These are phyloP conservation scores for Ilex asprella DNA, from an alignment of 257 asterid genomes.

Conservation along the genomic window DNA sequence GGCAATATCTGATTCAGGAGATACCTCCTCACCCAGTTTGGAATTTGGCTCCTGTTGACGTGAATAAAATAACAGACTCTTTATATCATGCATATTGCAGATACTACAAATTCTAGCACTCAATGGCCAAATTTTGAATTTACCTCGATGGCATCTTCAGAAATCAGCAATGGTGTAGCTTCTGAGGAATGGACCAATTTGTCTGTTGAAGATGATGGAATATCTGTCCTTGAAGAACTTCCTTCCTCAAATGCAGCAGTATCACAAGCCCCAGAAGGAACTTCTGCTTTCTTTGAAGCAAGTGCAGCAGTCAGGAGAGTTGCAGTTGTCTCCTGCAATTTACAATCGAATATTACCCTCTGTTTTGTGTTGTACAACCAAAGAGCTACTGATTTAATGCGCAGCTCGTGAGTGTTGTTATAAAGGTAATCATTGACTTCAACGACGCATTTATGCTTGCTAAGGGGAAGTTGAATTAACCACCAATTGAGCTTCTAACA, in stretches of 20 bases:
- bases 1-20: slow-evolving; percentile 26
- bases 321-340: slow-evolving; percentile 71
- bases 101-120: neutral
- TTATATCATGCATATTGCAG: neutral
- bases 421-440: too few relatives aligned
- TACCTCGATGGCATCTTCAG: slow-evolving; percentile 43
- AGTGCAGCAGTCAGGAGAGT: slow-evolving; percentile 71
- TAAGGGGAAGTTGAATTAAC: too few relatives aligned
- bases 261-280: slow-evolving; percentile 36
- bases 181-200: slow-evolving; percentile 18
- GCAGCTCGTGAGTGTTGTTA: too few relatives aligned
- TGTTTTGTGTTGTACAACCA: neutral
- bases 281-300: slow-evolving; percentile 44
- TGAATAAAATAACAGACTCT: slow-evolving; percentile 3
- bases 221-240: slow-evolving; percentile 29
- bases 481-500: too few relatives aligned
- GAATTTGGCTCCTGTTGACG: slow-evolving; percentile 42
- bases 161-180: slow-evolving; percentile 26
- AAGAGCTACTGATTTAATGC: neutral
- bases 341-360: neutral
- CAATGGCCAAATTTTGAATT: slow-evolving; percentile 2
- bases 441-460: too few relatives aligned
- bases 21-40: slow-evolving; percentile 21
- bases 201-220: slow-evolving; percentile 23
- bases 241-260: slow-evolving; percentile 39